Conservation (phyloP, 371 early-diverging fungal genomes). For the Mucor saturninus region DNA sequence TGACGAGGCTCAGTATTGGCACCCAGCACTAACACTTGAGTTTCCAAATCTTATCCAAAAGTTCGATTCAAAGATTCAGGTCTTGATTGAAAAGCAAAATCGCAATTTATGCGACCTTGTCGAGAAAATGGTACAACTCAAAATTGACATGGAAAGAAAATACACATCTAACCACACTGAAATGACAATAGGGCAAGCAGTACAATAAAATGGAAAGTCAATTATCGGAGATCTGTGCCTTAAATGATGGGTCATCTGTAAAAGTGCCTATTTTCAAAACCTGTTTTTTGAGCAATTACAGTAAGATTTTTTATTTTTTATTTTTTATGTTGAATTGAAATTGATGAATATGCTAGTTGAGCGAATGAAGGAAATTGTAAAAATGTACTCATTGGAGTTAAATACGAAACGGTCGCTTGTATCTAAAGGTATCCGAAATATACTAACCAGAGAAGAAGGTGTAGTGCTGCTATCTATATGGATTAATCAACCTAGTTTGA, state of each 20-base stretch:
- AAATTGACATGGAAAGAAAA: background rate
- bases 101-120: constrained; percentile 27
- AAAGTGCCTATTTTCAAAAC: constrained; percentile 38
- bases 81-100: constrained; percentile 27
- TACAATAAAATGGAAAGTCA: constrained; percentile 42
- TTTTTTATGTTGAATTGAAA: background rate
- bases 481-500: constrained; percentile 46
- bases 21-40: constrained; percentile 35
- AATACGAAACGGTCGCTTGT: constrained; percentile 23
- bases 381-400: constrained; percentile 42
- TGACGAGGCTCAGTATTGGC: constrained; percentile 53
- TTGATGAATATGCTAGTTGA: constrained; percentile 10
- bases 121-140: constrained; percentile 34
- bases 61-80: constrained; percentile 40
- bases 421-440: constrained; percentile 24
- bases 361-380: constrained; percentile 24
- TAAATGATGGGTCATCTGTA: constrained; percentile 23
- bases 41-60: constrained; percentile 39
- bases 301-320: constrained; percentile 24
- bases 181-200: constrained; percentile 35
- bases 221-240: constrained; percentile 21
- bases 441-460: constrained; percentile 40
- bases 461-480: constrained; percentile 44
- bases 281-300: constrained; percentile 39
- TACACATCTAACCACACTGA: background rate